Conservation (phyloP, 495 filamentous ascomycete genomes). For the Opeltia flavorubescens region DNA sequence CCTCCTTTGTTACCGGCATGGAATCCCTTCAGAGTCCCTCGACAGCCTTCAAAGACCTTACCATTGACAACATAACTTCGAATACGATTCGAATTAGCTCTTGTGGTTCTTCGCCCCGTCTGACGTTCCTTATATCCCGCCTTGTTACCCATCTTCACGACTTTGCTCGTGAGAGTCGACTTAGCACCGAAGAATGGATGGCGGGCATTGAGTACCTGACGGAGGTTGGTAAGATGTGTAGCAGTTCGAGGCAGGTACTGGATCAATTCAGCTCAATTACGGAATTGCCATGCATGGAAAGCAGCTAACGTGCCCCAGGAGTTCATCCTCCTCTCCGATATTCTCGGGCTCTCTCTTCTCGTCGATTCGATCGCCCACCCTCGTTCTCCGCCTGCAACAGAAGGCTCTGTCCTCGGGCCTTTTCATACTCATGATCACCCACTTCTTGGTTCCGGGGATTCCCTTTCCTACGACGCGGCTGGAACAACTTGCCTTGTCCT, state of each 20-base stretch:
- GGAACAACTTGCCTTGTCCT: slow-evolving; percentile 63
- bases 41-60: slow-evolving; percentile 63
- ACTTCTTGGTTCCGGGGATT: slow-evolving; percentile 42
- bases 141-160: slow-evolving; percentile 72
- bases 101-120: slow-evolving; percentile 45
- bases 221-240: slow-evolving; percentile 57
- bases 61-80: slow-evolving; percentile 70
- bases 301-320: slow-evolving; percentile 35
- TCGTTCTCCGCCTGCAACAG: slow-evolving; percentile 59
- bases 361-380: slow-evolving; percentile 90
- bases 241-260: slow-evolving; percentile 55
- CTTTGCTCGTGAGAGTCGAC: slow-evolving; percentile 66
- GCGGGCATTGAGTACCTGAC: slow-evolving; percentile 55
- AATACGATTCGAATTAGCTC: slow-evolving; percentile 65
- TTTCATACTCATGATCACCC: slow-evolving; percentile 89
- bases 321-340: slow-evolving; percentile 88
- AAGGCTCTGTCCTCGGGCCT: slow-evolving; percentile 81
- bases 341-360: slow-evolving; percentile 77
- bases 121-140: slow-evolving; percentile 58
- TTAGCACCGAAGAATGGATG: slow-evolving; percentile 75
- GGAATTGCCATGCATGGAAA: background rate
- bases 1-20: too few species aligned
- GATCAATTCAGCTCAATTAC: slow-evolving; percentile 5
- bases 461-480: slow-evolving; percentile 57
- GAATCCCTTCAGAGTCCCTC: too few species aligned